A percentile compares a stretch with the other conserved stretches of the same genome.
phyloP scores from a whole-genome alignment of 768 basidiomycete genomes.

The Leucogyrophana mollusca region DNA sequence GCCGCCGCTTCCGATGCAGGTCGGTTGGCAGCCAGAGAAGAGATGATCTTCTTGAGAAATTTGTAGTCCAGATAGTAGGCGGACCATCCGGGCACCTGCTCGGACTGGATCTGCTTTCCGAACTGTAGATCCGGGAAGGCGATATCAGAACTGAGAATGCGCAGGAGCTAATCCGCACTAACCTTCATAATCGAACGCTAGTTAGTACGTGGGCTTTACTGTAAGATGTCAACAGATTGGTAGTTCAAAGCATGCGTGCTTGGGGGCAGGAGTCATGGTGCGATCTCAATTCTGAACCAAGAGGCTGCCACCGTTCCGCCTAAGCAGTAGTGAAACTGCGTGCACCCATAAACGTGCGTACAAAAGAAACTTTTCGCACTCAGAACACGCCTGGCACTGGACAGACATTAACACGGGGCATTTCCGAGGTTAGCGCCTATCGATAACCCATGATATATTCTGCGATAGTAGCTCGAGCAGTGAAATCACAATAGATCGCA shows the following conservation, averaged over 20 bases:
- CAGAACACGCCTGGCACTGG: too few relatives aligned
- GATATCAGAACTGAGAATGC: neutral
- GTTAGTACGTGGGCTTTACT: neutral
- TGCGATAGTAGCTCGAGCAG: neutral
- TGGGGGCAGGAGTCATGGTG: too few relatives aligned
- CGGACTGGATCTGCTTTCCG: slow-evolving; percentile 94
- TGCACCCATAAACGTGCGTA: too few relatives aligned
- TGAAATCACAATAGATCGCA: neutral
- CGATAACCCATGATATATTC: too few relatives aligned
- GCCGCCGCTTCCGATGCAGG: slow-evolving; percentile 90
- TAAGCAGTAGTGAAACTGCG: too few relatives aligned
- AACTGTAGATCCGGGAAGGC: slow-evolving; percentile 64
- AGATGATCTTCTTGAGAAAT: slow-evolving; percentile 97
- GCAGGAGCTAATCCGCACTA: slow-evolving; percentile 4
- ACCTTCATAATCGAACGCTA: slow-evolving; percentile 28
- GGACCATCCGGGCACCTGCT: slow-evolving; percentile 98
- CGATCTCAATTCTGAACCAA: too few relatives aligned
- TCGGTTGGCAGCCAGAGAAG: slow-evolving; percentile 86
- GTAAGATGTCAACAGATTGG: neutral
- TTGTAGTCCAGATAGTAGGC: slow-evolving; percentile 97
- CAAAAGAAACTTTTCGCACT: too few relatives aligned
- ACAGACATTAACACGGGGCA: neutral
- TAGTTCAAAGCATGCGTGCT: neutral
- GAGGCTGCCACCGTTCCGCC: too few relatives aligned
- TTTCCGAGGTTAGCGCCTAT: neutral